A percentile compares a stretch with the other conserved stretches of the same genome.
Conservation (phyloP, 805 yeast species). For the Ogataea philodendri region DNA sequence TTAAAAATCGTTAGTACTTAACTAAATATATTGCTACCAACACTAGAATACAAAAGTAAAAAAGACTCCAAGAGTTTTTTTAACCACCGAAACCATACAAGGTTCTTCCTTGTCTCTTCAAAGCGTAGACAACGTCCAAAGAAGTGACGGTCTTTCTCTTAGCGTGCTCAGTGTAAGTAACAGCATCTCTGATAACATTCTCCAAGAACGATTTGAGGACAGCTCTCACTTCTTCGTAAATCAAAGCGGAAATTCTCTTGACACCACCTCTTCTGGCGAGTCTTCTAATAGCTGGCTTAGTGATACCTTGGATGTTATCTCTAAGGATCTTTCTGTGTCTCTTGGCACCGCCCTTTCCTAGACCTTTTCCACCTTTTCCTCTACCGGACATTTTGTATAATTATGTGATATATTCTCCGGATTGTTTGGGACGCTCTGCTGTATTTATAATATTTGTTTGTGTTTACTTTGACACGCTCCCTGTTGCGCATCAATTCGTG, state of each 20-base stretch:
- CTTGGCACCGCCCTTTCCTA: conserved; percentile 99
- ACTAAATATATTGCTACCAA: conserved; percentile 20
- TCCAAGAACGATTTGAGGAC: conserved; percentile 95
- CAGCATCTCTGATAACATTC: conserved; percentile 98
- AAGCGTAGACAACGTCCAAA: conserved; percentile 96
- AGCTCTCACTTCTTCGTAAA: conserved; percentile 98
- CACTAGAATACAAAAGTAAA: conserved; percentile 22
- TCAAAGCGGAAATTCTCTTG: conserved; percentile 98
- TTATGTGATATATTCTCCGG: conserved; percentile 13
- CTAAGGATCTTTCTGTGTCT: conserved; percentile 99
- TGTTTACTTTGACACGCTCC: conserved; percentile 16
- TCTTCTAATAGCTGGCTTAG: conserved; percentile 99
- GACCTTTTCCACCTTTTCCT: conserved; percentile 99
- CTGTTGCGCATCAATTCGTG: conserved; percentile 9
- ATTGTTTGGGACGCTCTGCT: conserved; percentile 10
- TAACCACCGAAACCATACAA: conserved; percentile 99
- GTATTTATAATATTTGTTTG: conserved; percentile 17
- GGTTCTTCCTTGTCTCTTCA: conserved; percentile 99
- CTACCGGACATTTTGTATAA: conserved; percentile 83
- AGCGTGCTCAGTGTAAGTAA: conserved; percentile 99
- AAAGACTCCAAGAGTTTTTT: conserved; percentile 26
- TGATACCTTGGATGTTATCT: conserved; percentile 99
- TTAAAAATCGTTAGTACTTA: conserved; percentile 8
- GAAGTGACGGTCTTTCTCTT: conserved; percentile 99
- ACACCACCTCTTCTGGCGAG: conserved; percentile 99